Evolutionary conservation across 164 flowering plant species (phyloP).

Genomic region (Vitis vinifera): DNA sequence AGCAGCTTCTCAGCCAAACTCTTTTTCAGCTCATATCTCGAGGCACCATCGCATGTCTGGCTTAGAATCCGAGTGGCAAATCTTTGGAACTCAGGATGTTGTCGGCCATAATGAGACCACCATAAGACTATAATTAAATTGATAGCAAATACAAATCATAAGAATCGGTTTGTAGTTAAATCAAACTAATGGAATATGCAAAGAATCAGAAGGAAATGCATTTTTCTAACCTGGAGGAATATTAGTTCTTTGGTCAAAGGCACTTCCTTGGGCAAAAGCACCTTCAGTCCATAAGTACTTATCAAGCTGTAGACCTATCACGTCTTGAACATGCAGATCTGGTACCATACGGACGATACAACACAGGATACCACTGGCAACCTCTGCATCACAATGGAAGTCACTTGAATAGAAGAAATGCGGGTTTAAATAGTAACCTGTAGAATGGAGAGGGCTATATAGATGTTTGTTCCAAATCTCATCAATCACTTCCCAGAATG

Average conservation of each 20-base stretch:
- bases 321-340: slow-evolving; percentile 30
- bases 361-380: slow-evolving; percentile 44
- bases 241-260: slow-evolving; percentile 23
- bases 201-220: background rate
- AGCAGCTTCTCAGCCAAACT: slow-evolving; percentile 44
- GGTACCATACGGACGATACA: slow-evolving; percentile 43
- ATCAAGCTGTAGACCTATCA: slow-evolving; percentile 41
- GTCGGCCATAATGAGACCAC: slow-evolving; percentile 62
- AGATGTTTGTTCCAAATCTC: slow-evolving; percentile 60
- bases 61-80: slow-evolving; percentile 52
- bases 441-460: slow-evolving; percentile 68
- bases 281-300: slow-evolving; percentile 36
- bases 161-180: background rate
- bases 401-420: slow-evolving; percentile 42
- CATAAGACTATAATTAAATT: slow-evolving; percentile 45
- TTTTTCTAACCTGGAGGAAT: slow-evolving; percentile 44
- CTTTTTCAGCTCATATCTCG: slow-evolving; percentile 44
- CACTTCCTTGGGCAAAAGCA: slow-evolving; percentile 32
- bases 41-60: slow-evolving; percentile 58
- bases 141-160: background rate
- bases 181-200: background rate
- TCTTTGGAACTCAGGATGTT: slow-evolving; percentile 58
- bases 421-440: slow-evolving; percentile 70
- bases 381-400: slow-evolving; percentile 53
- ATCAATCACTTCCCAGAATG: slow-evolving; percentile 60